phyloP scores from a whole-genome alignment of 129 eudicot genomes.

The Silybum marianum region DNA sequence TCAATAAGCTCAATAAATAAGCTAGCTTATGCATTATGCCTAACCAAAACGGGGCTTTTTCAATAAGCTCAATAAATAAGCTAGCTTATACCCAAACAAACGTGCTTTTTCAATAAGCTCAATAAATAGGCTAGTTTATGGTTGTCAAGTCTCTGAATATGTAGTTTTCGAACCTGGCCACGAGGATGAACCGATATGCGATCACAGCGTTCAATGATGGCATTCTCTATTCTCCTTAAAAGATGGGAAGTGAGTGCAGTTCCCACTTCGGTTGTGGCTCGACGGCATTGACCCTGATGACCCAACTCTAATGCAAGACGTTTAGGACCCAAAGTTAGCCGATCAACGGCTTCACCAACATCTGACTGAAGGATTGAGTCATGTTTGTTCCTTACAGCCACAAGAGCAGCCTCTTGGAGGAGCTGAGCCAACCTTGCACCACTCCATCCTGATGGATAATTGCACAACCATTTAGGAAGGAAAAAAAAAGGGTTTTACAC shows the following conservation, averaged over 20 bases:
- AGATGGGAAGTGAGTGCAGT: conserved; percentile 83
- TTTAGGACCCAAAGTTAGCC: conserved; percentile 87
- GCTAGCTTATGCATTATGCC: no score
- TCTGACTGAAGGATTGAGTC: conserved; percentile 69
- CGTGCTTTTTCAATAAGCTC: no score
- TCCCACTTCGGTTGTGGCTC: conserved; percentile 87
- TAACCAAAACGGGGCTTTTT: no score
- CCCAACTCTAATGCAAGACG: conserved; percentile 73
- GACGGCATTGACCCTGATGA: conserved; percentile 87
- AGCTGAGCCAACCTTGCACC: conserved; percentile 97
- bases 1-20: no score
- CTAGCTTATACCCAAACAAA: no score
- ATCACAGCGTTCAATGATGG: conserved; percentile 77
- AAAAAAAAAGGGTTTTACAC: neutral
- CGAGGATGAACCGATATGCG: conserved; percentile 90
- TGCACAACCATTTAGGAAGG: neutral
- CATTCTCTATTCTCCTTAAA: conserved; percentile 65
- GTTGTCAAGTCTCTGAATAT: neutral
- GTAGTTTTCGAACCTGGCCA: conserved; percentile 58
- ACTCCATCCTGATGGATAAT: conserved; percentile 72
- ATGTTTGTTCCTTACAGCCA: conserved; percentile 82
- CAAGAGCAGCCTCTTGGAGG: conserved; percentile 94
- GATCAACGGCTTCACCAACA: conserved; percentile 90
- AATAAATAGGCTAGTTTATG: neutral
- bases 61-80: no score